Conservation (phyloP, 306 rosid genomes). For the Urtica urens region DNA sequence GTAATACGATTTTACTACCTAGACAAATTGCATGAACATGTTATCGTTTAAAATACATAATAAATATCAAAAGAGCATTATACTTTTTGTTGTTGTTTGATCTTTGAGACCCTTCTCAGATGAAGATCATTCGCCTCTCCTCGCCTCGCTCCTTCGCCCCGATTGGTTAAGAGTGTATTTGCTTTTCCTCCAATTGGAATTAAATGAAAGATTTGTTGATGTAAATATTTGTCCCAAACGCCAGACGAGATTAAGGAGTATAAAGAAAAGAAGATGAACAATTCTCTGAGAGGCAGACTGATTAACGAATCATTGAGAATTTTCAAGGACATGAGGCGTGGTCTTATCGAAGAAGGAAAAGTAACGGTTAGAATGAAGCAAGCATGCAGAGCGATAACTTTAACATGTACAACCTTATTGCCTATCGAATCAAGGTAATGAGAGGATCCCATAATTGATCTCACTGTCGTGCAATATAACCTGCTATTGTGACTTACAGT, state of each 20-base stretch:
- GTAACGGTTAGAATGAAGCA: conserved; percentile 98
- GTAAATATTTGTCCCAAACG: conserved; percentile 42
- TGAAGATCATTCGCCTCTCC: too few species aligned
- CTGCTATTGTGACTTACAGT: conserved; percentile 1
- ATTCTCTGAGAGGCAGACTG: conserved; percentile 96
- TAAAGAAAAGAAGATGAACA: conserved; percentile 84
- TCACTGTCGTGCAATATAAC: conserved; percentile 6
- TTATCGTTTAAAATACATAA: too few species aligned
- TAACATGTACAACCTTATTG: conserved; percentile 98
- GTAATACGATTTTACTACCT: too few species aligned
- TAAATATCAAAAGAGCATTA: too few species aligned
- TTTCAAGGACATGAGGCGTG: conserved; percentile 84
- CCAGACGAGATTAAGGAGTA: conserved; percentile 83
- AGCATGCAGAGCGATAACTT: conserved; percentile 96
- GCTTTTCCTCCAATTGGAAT: neutral
- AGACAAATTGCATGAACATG: too few species aligned
- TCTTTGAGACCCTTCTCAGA: too few species aligned
- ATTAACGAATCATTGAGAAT: conserved; percentile 65
- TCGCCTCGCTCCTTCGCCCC: too few species aligned
- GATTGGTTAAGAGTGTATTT: neutral
- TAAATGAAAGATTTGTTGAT: conserved; percentile 7
- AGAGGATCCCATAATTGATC: neutral
- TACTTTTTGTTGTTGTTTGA: too few species aligned
- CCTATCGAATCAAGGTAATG: conserved; percentile 84
- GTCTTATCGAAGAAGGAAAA: conserved; percentile 80